phyloP scores from a whole-genome alignment of 1,284 basidiomycete genomes.

The Ganoderma lucidum region DNA sequence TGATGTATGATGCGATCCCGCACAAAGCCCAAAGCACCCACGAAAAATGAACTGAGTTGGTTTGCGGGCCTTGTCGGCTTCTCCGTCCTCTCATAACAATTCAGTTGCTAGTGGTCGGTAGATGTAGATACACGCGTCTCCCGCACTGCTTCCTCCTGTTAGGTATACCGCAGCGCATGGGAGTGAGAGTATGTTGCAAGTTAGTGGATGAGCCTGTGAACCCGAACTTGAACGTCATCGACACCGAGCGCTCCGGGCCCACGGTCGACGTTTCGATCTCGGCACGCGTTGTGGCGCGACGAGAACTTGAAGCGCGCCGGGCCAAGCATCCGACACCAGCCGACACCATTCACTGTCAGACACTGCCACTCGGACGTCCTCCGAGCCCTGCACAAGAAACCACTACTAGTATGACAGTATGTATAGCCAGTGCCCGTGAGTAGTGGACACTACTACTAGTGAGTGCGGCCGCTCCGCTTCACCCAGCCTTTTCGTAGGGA shows the following conservation, averaged over 20 bases:
- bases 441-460: no score
- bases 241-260: no score
- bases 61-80: neutral
- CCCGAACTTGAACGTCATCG: neutral
- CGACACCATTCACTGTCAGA: no score
- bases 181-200: no score
- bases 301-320: neutral
- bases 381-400: no score
- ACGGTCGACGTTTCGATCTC: neutral
- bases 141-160: neutral
- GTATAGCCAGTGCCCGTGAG: no score
- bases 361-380: no score
- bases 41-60: slow-evolving; percentile 1
- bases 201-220: neutral
- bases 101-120: neutral
- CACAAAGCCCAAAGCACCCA: neutral
- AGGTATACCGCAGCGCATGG: neutral
- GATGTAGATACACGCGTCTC: neutral
- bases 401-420: no score
- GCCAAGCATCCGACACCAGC: neutral
- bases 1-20: neutral
- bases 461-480: neutral
- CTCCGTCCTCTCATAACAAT: neutral
- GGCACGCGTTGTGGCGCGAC: neutral
- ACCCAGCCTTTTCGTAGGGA: neutral